phyloP scores from a whole-genome alignment of 768 basidiomycete species.

The Lepiota subincarnata region DNA sequence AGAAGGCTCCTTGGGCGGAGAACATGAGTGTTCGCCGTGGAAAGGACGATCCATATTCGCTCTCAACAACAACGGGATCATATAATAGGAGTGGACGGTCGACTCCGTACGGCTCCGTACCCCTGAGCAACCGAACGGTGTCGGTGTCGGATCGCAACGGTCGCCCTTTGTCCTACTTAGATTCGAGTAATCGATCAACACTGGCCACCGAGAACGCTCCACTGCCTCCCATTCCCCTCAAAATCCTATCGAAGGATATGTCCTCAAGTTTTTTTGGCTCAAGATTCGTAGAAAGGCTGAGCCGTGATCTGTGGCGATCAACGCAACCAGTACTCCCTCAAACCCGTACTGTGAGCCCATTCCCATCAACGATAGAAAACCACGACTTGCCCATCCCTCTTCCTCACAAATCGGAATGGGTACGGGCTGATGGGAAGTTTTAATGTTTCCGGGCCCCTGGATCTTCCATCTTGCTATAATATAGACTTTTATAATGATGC shows the following conservation, averaged over 20 bases:
- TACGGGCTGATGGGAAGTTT: conserved; percentile 36
- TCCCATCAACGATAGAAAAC: conserved; percentile 39
- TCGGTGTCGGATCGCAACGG: neutral
- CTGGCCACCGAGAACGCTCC: conserved; percentile 17
- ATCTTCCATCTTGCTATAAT: neutral
- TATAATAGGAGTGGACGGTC: neutral
- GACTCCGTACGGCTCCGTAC: neutral
- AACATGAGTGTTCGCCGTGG: conserved; percentile 45
- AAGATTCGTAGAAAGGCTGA: conserved; percentile 37
- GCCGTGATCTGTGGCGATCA: neutral
- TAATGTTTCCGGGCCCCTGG: neutral
- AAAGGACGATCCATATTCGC: conserved; percentile 50
- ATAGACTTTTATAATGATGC: neutral
- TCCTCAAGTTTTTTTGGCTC: conserved; percentile 24
- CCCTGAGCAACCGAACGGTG: neutral
- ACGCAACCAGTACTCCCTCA: neutral
- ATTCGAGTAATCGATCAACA: conserved; percentile 5
- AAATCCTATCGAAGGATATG: conserved; percentile 18
- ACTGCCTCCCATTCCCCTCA: conserved; percentile 26
- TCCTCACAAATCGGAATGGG: conserved; percentile 48
- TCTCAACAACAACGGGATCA: conserved; percentile 15
- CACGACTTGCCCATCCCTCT: conserved; percentile 55
- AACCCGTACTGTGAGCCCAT: conserved; percentile 16
- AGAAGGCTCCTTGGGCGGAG: conserved; percentile 48
- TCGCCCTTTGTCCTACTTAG: neutral